These are phyloP conservation scores for Leccinum arenicola DNA, from an alignment of 768 basidiomycete genomes.

Conservation along the genomic window DNA sequence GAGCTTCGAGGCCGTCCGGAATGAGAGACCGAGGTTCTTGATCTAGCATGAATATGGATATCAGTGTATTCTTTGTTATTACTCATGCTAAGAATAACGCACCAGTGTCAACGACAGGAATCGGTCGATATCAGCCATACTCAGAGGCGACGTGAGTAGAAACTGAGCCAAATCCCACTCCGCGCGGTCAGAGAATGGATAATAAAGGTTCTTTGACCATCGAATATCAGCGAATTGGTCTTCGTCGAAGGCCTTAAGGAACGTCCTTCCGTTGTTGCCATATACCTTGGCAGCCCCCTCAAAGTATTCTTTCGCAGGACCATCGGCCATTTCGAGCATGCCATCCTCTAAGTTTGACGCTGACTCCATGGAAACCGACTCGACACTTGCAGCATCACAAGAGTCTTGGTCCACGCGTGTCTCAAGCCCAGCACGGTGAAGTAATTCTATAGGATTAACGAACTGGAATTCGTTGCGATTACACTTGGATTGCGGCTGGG, in stretches of 20 bases:
- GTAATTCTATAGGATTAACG: too few species aligned
- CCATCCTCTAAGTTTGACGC: too few species aligned
- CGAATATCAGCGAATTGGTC: not conserved
- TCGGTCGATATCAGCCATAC: not conserved
- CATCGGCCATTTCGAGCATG: too few species aligned
- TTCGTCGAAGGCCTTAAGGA: not conserved
- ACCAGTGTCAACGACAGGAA: not conserved
- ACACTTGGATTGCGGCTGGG: too few species aligned
- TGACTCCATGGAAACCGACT: too few species aligned
- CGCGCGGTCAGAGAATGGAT: not conserved
- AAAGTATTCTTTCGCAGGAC: too few species aligned
- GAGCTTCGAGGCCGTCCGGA: constrained; percentile 14
- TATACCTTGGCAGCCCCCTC: not conserved
- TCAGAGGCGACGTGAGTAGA: not conserved
- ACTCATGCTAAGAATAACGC: too few species aligned
- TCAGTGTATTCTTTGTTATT: too few species aligned
- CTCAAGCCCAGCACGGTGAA: too few species aligned
- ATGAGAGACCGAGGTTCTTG: constrained; percentile 19
- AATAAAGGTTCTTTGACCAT: not conserved
- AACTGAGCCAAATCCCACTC: not conserved
- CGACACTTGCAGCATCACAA: too few species aligned
- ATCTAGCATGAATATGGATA: not conserved
- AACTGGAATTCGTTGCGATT: too few species aligned
- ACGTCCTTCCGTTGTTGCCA: not conserved
- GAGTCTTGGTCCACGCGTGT: too few species aligned